Conservation (phyloP, 2,329 filamentous ascomycete genomes). For the Myriosclerotinia scirpicola region DNA sequence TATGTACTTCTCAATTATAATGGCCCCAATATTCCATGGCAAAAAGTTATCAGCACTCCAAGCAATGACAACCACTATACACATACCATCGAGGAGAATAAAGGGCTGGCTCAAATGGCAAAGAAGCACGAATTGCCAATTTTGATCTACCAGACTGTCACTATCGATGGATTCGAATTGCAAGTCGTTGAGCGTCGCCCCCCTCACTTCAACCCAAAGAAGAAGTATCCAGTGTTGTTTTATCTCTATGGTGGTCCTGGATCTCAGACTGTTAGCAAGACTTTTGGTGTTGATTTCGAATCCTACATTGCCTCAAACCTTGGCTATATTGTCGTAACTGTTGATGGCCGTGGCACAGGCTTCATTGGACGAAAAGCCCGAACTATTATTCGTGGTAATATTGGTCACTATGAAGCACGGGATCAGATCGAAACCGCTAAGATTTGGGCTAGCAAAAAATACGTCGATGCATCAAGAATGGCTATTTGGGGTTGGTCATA, state of each 20-base stretch:
- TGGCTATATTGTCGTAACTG: slow-evolving; percentile 91
- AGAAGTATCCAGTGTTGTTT: slow-evolving; percentile 92
- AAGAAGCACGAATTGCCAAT: slow-evolving; percentile 79
- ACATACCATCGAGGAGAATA: slow-evolving; percentile 76
- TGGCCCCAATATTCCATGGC: slow-evolving; percentile 85
- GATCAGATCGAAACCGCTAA: slow-evolving; percentile 92
- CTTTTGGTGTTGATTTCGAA: slow-evolving; percentile 84
- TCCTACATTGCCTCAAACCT: slow-evolving; percentile 81
- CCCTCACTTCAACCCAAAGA: slow-evolving; percentile 79
- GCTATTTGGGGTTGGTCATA: slow-evolving; percentile 99
- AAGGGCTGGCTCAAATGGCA: slow-evolving; percentile 65
- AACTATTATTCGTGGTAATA: slow-evolving; percentile 76
- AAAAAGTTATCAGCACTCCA: slow-evolving; percentile 84
- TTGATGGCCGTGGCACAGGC: slow-evolving; percentile 91
- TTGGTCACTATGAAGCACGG: slow-evolving; percentile 80
- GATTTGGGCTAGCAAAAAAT: slow-evolving; percentile 75
- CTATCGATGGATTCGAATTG: slow-evolving; percentile 74
- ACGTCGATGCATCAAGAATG: slow-evolving; percentile 78
- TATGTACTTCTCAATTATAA: slow-evolving; percentile 83
- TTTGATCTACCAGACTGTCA: slow-evolving; percentile 78
- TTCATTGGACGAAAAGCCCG: slow-evolving; percentile 83
- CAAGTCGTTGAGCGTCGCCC: slow-evolving; percentile 82
- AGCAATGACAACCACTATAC: slow-evolving; percentile 64
- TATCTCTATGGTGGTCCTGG: slow-evolving; percentile 91
- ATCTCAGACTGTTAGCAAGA: slow-evolving; percentile 83